Evolutionary conservation across 2,329 filamentous ascomycete species (phyloP), one percentile per base, ranked within the genome.

Genomic region (Alternaria arborescens): DNA sequence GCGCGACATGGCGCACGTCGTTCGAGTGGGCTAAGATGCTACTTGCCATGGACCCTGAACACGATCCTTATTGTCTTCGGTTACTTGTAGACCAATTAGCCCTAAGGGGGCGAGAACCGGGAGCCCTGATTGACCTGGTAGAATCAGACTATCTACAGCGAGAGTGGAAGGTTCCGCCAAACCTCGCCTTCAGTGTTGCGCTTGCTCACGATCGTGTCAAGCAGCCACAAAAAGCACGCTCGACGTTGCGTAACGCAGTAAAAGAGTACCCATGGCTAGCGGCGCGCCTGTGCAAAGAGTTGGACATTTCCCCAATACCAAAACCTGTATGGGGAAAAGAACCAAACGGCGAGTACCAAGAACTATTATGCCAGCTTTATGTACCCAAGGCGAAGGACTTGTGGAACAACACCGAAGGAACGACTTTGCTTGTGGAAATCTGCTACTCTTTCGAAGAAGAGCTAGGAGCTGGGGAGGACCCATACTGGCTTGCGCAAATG

Each of bases 21-120:
- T 88, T 97, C 48, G 95, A 98, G 78, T 99, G 95, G 94, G 87
- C 92, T 7, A 97, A 95, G 79, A 81, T 98, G 6, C 82, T 97
- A 10, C 84, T 96, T 30, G 87, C 89, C 59, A 80, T 98, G 60
- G 88, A 93, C 67, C 88, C 88, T 4, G 81, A 84, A 48, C 81
- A 84, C 4, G 95, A 99, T 74, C 93, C 93, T 0, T 97, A 97
- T 71, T 91, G 88, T 47, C 87, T 97, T 72, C 85, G 89, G 61
- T 86, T 97, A 56, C 86, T 93, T 64, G 87, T 97, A 50, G 94
- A 97, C 74, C 88, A 93, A 65, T 84, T 97, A 54, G 93, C 93
- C 2, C 83, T 98, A n/a, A 88, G 92, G 55, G 91, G 92, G 4
- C 85, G 90, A 63, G 90, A 97, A 70, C 87, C 90, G 3, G 82